Conservation (phyloP, 2,329 filamentous ascomycete genomes). For the Pseudogymnoascus sp. region DNA sequence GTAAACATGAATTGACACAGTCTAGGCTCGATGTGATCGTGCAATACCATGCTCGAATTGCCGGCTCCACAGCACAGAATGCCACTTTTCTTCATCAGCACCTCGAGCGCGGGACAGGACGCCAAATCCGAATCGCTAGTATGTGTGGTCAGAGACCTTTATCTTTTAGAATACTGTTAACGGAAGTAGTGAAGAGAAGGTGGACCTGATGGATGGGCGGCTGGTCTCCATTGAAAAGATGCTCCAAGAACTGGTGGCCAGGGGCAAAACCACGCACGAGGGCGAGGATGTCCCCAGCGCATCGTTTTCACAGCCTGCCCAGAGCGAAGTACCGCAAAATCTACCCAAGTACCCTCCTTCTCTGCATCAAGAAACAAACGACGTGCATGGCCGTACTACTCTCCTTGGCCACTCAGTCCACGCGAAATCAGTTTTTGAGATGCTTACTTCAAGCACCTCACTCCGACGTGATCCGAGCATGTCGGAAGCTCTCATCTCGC, state of each 20-base stretch:
- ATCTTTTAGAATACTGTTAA: background rate
- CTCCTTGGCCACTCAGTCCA: conserved; percentile 14
- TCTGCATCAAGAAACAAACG: background rate
- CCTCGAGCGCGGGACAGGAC: background rate
- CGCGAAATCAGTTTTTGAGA: conserved; percentile 14
- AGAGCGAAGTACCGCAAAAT: background rate
- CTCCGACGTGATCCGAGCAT: conserved; percentile 4
- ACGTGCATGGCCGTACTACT: conserved; percentile 11
- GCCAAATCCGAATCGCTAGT: background rate
- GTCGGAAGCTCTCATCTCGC: background rate
- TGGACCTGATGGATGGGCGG: background rate
- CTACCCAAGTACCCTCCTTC: background rate
- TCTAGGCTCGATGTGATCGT: background rate
- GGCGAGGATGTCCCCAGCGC: background rate
- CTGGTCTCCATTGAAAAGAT: background rate
- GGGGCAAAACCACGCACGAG: background rate
- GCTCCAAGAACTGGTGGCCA: background rate
- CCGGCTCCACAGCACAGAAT: background rate
- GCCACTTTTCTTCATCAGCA: background rate
- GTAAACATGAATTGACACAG: background rate
- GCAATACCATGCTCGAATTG: background rate
- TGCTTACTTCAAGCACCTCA: conserved; percentile 9
- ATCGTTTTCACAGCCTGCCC: background rate
- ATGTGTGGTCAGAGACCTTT: background rate
- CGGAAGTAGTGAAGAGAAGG: background rate